Evolutionary conservation across 2,329 filamentous ascomycete genomes (phyloP).

Genomic region (Fusarium beomiforme): DNA sequence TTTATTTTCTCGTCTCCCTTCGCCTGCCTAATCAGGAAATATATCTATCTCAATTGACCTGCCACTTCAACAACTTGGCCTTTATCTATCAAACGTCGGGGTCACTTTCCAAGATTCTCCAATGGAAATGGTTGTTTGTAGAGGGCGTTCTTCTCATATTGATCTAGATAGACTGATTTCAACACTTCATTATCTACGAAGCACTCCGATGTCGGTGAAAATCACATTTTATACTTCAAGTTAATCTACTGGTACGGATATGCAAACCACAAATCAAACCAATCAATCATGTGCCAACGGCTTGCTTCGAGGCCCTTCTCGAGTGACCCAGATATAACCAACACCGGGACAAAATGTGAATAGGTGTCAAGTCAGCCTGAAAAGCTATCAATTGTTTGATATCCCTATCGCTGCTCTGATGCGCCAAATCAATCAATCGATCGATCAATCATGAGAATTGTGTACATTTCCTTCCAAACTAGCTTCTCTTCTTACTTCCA

Average conservation of each 20-base stretch:
- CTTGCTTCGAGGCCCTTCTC: conserved; percentile 16
- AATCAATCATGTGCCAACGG: conserved; percentile 32
- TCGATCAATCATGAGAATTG: conserved; percentile 32
- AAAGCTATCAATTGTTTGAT: conserved; percentile 26
- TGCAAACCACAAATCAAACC: conserved; percentile 10
- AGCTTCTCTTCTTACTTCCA: conserved; percentile 14
- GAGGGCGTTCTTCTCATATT: background rate
- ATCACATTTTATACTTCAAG: background rate
- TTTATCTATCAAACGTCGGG: conserved; percentile 1
- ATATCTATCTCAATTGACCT: conserved; percentile 9
- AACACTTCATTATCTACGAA: background rate
- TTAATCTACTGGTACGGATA: background rate
- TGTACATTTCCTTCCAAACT: conserved; percentile 30
- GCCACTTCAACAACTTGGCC: background rate
- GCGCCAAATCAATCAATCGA: conserved; percentile 25
- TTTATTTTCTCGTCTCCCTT: conserved; percentile 25
- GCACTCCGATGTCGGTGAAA: conserved; percentile 17
- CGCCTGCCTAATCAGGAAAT: conserved; percentile 32
- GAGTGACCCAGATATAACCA: conserved; percentile 1
- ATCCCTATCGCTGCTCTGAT: conserved; percentile 30
- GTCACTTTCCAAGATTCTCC: conserved; percentile 1
- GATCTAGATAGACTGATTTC: background rate
- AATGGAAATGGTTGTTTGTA: background rate
- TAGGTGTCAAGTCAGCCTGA: conserved; percentile 7
- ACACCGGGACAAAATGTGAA: background rate